Evolutionary conservation across 148 eudicot genomes (phyloP), one percentile per base, ranked within the genome.

Genomic region (Arctostaphylos glauca): DNA sequence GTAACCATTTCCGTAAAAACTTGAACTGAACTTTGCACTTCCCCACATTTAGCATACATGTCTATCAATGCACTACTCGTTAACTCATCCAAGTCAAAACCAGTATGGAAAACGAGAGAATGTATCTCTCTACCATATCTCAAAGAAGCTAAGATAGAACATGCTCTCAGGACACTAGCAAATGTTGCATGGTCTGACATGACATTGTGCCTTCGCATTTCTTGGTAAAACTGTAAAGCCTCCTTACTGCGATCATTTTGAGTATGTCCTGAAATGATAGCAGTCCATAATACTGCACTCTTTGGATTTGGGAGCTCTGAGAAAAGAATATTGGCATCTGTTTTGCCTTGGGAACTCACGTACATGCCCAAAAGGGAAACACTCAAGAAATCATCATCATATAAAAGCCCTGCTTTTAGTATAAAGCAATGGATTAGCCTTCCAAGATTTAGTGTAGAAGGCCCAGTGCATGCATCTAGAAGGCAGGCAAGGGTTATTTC

Each of bases 1-100:
- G 78, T 74, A 74, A 79, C 79, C 87, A 96, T 92, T 80, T 94
- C 98, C 46, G 70, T n/a, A 75, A 96, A 96, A 84, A 94, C 91
- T 79, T 87, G 90, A 31, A 82, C 56, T n/a, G 97, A 92, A 82
- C 91, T 90, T 73, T 80, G 79, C 25, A 93, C 86, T 85, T 92
- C 95, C 67, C 98, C 98, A 84, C 97, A 93, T 86, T 96, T 96
- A 55, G 98, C 95, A 85, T 96, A 96, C 98, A 94, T 94, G 89
- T 96, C 98, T 79, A 96, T 86, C 43, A 96, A 91, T 50, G 95
- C 94, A 87, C 98, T 92, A 46, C 89, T 83, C 19, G 93, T 92
- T 86, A 94, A 83, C 83, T 93, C 93, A 86, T 96, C 98, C 41
- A 84, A 86, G 81, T 85, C 81, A 77, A 89, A 94, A 76, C 95